A percentile compares a stretch with the other conserved stretches of the same genome.
Conservation (phyloP, 495 filamentous ascomycete species). For the Penicillium pancosmium region DNA sequence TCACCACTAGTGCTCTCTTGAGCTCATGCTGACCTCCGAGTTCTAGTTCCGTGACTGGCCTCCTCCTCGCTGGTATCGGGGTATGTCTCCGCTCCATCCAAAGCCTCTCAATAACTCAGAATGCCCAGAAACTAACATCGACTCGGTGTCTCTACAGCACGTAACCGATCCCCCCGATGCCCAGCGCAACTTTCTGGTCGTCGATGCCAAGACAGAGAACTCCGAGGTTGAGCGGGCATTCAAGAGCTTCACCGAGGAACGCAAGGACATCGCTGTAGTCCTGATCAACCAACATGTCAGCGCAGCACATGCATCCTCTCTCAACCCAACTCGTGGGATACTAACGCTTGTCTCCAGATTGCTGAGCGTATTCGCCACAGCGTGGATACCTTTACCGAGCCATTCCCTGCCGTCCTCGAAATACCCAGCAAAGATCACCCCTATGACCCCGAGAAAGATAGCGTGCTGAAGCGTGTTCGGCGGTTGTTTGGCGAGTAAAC, state of each 20-base stretch:
- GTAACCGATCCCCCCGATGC: slow-evolving; percentile 78
- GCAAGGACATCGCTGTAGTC: slow-evolving; percentile 95
- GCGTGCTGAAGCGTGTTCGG: slow-evolving; percentile 86
- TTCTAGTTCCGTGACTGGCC: slow-evolving; percentile 89
- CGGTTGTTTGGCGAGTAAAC: slow-evolving; percentile 87
- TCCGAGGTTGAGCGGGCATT: slow-evolving; percentile 90
- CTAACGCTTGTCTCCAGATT: slow-evolving; percentile 55
- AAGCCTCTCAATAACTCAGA: neutral
- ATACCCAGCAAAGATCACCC: slow-evolving; percentile 99
- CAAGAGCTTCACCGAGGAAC: slow-evolving; percentile 78
- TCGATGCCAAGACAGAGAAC: slow-evolving; percentile 88
- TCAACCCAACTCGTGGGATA: neutral
- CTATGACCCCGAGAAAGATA: slow-evolving; percentile 99
- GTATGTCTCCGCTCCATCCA: slow-evolving; percentile 54
- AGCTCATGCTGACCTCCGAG: slow-evolving; percentile 25
- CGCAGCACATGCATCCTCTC: neutral
- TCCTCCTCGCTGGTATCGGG: slow-evolving; percentile 92
- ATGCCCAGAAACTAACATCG: neutral
- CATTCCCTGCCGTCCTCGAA: slow-evolving; percentile 71
- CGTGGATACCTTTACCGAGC: slow-evolving; percentile 56
- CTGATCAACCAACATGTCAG: slow-evolving; percentile 97
- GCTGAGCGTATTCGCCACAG: slow-evolving; percentile 90
- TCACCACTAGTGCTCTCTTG: neutral
- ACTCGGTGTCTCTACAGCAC: slow-evolving; percentile 51
- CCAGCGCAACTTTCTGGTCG: slow-evolving; percentile 96